Conservation (phyloP, 164 flowering plant genomes). For the Malania oleifera region DNA sequence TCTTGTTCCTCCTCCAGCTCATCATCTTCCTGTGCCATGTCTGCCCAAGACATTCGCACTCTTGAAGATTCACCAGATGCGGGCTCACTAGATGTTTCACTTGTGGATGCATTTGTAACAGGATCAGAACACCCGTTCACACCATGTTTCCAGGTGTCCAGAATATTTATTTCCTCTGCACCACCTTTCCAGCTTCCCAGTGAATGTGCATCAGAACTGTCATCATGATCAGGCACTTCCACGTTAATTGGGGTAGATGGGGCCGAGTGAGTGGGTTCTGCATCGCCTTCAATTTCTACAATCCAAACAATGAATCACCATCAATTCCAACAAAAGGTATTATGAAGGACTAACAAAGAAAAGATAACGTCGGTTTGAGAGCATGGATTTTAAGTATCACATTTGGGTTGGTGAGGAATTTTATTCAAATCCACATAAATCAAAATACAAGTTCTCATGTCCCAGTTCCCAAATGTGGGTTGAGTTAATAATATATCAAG, state of each 20-base stretch:
- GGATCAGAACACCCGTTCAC: constrained; percentile 28
- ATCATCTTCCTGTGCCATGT: constrained; percentile 86
- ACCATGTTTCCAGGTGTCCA: constrained; percentile 55
- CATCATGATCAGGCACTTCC: constrained; percentile 19
- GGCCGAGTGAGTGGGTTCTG: constrained; percentile 8
- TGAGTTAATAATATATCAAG: no score
- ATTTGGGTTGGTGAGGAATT: no score
- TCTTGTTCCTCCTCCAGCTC: constrained; percentile 26
- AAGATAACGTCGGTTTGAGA: not conserved
- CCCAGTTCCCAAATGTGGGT: no score
- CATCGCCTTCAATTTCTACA: constrained; percentile 17
- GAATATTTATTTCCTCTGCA: constrained; percentile 29
- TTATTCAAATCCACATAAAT: no score
- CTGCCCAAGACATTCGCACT: constrained; percentile 83
- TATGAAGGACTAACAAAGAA: not conserved
- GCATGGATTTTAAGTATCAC: no score
- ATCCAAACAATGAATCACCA: not conserved
- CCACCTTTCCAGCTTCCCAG: constrained; percentile 32
- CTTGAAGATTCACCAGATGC: constrained; percentile 18
- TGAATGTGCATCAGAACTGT: constrained; percentile 28
- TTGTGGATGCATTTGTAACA: constrained; percentile 12
- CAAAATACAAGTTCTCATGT: no score
- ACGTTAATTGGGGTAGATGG: constrained; percentile 3
- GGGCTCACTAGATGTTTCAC: constrained; percentile 8
- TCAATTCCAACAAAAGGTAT: not conserved